These are phyloP conservation scores for Sarcodon aspratus DNA, from an alignment of 768 basidiomycete species.

Conservation along the genomic window DNA sequence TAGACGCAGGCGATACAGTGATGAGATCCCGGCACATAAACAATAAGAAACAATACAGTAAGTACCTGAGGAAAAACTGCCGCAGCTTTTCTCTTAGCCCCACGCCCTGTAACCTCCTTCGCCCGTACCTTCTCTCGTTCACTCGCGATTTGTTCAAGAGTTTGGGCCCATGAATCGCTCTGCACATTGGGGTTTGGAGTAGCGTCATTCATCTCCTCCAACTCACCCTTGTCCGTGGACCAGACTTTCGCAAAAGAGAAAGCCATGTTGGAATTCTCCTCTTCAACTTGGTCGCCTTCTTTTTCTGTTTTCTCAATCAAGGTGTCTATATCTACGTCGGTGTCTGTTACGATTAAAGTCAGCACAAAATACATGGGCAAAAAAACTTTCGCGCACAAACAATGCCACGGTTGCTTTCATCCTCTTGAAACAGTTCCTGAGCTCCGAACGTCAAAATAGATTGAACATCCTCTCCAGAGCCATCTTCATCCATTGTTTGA, in stretches of 20 bases:
- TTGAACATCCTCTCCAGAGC: conserved; percentile 67
- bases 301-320: conserved; percentile 80
- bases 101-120: conserved; percentile 54
- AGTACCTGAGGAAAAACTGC: conserved; percentile 31
- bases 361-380: not conserved
- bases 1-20: conserved; percentile 1
- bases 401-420: conserved; percentile 46
- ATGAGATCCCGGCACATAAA: conserved; percentile 1
- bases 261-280: conserved; percentile 38
- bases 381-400: conserved; percentile 34
- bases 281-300: conserved; percentile 45
- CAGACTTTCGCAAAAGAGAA: conserved; percentile 92
- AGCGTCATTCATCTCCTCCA: conserved; percentile 58
- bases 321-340: conserved; percentile 73
- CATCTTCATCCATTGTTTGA: conserved; percentile 88
- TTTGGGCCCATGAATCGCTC: conserved; percentile 74
- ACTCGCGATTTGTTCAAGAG: conserved; percentile 39
- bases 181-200: conserved; percentile 27
- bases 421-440: conserved; percentile 68
- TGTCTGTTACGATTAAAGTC: conserved; percentile 34
- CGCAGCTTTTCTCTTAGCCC: conserved; percentile 63
- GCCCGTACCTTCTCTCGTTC: conserved; percentile 35
- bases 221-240: conserved; percentile 63
- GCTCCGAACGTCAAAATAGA: conserved; percentile 88
- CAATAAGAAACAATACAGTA: not conserved